Evolutionary conservation across 2,329 filamentous ascomycete genomes (phyloP).

Genomic region (Diaporthe capsici): DNA sequence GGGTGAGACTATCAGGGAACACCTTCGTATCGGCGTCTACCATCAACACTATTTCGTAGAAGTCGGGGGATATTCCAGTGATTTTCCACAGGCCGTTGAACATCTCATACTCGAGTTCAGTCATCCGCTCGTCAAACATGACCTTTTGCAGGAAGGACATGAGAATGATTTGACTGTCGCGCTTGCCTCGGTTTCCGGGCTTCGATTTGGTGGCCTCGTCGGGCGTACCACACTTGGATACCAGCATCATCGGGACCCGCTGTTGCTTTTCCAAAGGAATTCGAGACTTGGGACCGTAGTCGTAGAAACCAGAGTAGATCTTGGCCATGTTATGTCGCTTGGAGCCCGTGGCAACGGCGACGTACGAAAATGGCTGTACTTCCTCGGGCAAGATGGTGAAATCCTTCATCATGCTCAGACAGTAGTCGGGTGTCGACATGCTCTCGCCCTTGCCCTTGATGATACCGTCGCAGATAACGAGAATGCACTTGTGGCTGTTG

Average conservation of each 20-base stretch:
- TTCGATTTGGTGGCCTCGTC: conserved; percentile 86
- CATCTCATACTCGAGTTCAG: conserved; percentile 98
- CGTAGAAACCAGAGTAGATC: conserved; percentile 97
- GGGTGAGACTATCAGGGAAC: conserved; percentile 96
- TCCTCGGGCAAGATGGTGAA: conserved; percentile 84
- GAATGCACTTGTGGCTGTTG: conserved; percentile 97
- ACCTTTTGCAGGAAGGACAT: conserved; percentile 99
- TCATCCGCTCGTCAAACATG: conserved; percentile 99
- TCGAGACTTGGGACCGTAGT: conserved; percentile 86
- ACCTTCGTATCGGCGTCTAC: conserved; percentile 99
- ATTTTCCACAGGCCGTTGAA: conserved; percentile 99
- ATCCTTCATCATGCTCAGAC: conserved; percentile 95
- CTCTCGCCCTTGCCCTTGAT: conserved; percentile 96
- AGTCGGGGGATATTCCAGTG: conserved; percentile 97
- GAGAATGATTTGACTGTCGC: conserved; percentile 98
- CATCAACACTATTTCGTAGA: conserved; percentile 98
- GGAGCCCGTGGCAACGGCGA: conserved; percentile 93
- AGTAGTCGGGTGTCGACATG: conserved; percentile 89
- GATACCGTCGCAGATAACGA: conserved; percentile 96
- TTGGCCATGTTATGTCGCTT: conserved; percentile 99
- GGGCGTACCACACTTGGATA: conserved; percentile 96
- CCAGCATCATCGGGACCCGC: conserved; percentile 95
- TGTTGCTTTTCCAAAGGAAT: conserved; percentile 92
- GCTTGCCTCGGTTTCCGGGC: conserved; percentile 97
- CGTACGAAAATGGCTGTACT: conserved; percentile 93